These are phyloP conservation scores for Candida tetrigidarum DNA, from an alignment of 1,139 yeast species.

Conservation along the genomic window DNA sequence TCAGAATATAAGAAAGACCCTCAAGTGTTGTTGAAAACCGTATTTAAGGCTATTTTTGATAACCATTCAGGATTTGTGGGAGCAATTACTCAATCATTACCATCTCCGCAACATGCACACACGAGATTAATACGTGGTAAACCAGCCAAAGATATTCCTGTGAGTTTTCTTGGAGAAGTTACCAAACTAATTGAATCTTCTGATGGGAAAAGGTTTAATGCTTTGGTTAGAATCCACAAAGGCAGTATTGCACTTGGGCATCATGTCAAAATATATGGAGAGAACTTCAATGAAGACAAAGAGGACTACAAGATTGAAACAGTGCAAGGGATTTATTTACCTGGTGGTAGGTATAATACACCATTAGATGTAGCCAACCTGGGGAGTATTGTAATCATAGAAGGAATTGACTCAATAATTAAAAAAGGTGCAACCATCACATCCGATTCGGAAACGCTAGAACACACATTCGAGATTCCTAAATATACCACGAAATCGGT, in stretches of 20 bases:
- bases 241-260: conserved; percentile 60
- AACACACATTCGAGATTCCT: conserved; percentile 40
- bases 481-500: conserved; percentile 59
- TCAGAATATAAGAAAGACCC: conserved; percentile 54
- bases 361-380: conserved; percentile 57
- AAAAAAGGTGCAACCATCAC: conserved; percentile 60
- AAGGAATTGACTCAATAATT: conserved; percentile 62
- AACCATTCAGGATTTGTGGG: conserved; percentile 59
- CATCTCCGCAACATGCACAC: conserved; percentile 41
- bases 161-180: conserved; percentile 52
- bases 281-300: conserved; percentile 51
- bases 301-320: conserved; percentile 54
- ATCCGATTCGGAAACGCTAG: conserved; percentile 9
- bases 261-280: conserved; percentile 61
- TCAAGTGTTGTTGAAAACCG: conserved; percentile 56
- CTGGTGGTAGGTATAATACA: conserved; percentile 74
- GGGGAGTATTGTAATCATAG: conserved; percentile 70
- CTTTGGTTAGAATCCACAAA: conserved; percentile 62
- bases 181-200: conserved; percentile 61
- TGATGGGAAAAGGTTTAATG: conserved; percentile 50
- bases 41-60: conserved; percentile 60
- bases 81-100: conserved; percentile 36
- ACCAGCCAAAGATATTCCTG: not conserved
- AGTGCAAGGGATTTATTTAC: conserved; percentile 55
- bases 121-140: conserved; percentile 4